Evolutionary conservation across 208 protist genomes (phyloP).

Genomic region (Crithidia expoeki): DNA sequence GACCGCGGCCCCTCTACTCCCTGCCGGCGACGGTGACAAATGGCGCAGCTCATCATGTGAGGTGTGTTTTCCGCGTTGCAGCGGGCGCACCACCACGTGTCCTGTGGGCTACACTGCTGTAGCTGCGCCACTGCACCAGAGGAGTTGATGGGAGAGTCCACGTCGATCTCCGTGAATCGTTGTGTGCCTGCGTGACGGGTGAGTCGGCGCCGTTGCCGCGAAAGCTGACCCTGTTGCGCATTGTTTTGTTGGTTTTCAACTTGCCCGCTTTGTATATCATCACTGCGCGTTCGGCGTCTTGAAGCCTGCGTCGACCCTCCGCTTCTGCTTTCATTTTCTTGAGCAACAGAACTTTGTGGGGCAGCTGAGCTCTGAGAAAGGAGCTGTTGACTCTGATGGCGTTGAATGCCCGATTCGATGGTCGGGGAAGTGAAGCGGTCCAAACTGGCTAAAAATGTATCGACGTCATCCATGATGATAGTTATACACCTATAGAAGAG

Average conservation of each 20-base stretch:
- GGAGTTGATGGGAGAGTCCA: too few relatives aligned
- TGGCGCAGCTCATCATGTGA: constrained; percentile 27
- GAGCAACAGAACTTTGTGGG: neutral
- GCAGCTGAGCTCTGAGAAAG: neutral
- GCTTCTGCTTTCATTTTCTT: neutral
- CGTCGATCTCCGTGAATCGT: too few relatives aligned
- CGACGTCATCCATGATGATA: constrained; percentile 50
- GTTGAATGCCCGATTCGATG: constrained; percentile 42
- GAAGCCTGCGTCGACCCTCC: neutral
- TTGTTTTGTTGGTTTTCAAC: neutral
- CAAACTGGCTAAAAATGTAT: constrained; percentile 60
- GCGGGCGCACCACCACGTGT: constrained; percentile 23
- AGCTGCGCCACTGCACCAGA: neutral
- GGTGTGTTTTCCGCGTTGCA: constrained; percentile 24
- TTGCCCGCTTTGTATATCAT: neutral
- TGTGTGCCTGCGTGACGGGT: too few relatives aligned
- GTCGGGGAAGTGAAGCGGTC: constrained; percentile 48
- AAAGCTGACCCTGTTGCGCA: too few relatives aligned
- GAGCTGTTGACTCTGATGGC: constrained; percentile 11
- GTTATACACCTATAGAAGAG: too few relatives aligned
- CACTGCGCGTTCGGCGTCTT: neutral
- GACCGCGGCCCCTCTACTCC: constrained; percentile 22
- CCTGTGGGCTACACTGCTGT: neutral
- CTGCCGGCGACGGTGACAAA: constrained; percentile 27
- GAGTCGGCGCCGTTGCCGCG: too few relatives aligned